These are phyloP conservation scores for Fagus sylvatica DNA, from an alignment of 306 rosid genomes.

Conservation along the genomic window DNA sequence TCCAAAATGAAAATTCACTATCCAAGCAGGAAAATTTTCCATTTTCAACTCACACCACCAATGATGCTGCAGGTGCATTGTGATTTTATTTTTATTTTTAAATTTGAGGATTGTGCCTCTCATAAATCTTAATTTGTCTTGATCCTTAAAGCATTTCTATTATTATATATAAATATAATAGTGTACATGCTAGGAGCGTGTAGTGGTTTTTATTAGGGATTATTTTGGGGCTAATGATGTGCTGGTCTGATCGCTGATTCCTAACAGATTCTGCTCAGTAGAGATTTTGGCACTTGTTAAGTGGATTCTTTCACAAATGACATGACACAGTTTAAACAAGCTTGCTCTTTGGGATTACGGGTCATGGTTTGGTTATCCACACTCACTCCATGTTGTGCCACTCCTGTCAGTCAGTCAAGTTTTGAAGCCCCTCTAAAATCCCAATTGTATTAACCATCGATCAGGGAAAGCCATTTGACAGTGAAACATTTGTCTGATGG, in stretches of 20 bases:
- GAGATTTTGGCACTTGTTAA: slow-evolving; percentile 18
- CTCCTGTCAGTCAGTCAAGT: slow-evolving; percentile 4
- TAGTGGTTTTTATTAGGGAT: slow-evolving; percentile 35
- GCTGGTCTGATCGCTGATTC: slow-evolving; percentile 24
- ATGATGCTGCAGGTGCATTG: not conserved
- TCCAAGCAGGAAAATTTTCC: not conserved
- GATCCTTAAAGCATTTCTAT: not conserved
- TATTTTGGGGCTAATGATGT: slow-evolving; percentile 33
- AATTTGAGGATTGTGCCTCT: not conserved
- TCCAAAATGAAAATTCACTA: not conserved
- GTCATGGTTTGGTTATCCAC: not conserved
- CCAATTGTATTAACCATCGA: not conserved
- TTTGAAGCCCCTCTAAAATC: slow-evolving; percentile 5
- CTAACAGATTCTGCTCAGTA: slow-evolving; percentile 18
- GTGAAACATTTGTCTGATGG: slow-evolving; percentile 16
- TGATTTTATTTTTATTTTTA: not conserved
- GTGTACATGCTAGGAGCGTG: slow-evolving; percentile 20
- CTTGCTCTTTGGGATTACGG: slow-evolving; percentile 2
- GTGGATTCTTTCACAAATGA: slow-evolving; percentile 28
- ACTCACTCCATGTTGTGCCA: slow-evolving; percentile 32
- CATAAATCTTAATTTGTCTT: not conserved
- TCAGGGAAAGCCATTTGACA: not conserved
- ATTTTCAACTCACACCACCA: not conserved
- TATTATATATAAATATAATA: too few species aligned
- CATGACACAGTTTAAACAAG: slow-evolving; percentile 20